Conservation (phyloP, 805 yeast species). For the Ogataea pilisensis region DNA sequence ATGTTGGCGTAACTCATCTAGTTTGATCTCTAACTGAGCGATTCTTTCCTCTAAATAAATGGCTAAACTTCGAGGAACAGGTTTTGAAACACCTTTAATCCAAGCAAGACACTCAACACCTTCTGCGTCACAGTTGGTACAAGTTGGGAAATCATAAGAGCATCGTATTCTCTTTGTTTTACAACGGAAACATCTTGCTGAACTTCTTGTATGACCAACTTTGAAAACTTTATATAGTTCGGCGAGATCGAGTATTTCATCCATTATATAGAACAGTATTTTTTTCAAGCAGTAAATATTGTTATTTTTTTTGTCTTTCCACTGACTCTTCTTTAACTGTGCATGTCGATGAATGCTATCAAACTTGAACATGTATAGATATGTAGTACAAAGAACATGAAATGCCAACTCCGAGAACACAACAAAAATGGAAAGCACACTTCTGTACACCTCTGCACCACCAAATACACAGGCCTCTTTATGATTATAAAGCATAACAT, state of each 20-base stretch:
- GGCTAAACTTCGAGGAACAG: constrained; percentile 12
- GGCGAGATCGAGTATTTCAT: not conserved
- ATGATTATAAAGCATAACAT: no score
- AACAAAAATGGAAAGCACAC: no score
- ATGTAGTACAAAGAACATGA: no score
- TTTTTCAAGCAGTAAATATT: no score
- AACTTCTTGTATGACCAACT: constrained; percentile 9
- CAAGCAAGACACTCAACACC: constrained; percentile 12
- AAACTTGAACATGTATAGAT: no score
- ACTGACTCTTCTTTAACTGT: no score
- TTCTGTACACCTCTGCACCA: no score
- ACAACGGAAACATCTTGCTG: constrained; percentile 14
- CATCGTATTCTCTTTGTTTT: constrained; percentile 12
- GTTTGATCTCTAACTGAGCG: constrained; percentile 12
- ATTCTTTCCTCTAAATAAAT: constrained; percentile 11
- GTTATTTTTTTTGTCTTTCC: no score
- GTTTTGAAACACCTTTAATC: constrained; percentile 13
- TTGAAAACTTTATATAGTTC: constrained; percentile 1
- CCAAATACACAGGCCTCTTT: no score
- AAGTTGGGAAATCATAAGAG: constrained; percentile 12
- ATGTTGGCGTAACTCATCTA: constrained; percentile 5
- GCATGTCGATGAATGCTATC: no score
- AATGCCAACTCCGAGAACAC: no score
- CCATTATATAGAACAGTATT: no score
- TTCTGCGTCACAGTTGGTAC: constrained; percentile 8